phyloP scores from a whole-genome alignment of 2,329 filamentous ascomycete species.

The Chrysoporthe cubensis region DNA sequence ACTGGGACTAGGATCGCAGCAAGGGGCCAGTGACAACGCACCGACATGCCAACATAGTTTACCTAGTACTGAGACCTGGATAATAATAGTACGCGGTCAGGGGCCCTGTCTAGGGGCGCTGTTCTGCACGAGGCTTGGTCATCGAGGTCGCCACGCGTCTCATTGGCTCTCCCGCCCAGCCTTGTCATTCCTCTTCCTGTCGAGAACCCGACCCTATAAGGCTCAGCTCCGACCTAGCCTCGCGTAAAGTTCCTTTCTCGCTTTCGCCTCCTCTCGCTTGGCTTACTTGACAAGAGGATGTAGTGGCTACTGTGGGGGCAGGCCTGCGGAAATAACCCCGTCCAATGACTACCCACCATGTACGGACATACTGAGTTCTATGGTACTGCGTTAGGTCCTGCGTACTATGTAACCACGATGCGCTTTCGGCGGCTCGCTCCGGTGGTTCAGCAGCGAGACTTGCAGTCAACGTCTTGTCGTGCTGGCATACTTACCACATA shows the following conservation, averaged over 20 bases:
- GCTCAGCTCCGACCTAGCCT: not conserved
- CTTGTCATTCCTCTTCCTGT: not conserved
- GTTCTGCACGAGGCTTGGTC: constrained; percentile 3
- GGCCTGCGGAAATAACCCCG: not conserved
- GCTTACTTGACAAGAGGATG: not conserved
- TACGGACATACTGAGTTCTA: too few relatives aligned
- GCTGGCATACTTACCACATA: too few relatives aligned
- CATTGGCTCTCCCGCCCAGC: not conserved
- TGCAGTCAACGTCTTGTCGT: too few relatives aligned
- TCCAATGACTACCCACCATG: too few relatives aligned
- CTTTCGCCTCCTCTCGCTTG: not conserved
- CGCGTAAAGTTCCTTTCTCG: not conserved
- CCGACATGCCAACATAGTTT: not conserved
- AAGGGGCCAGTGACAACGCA: not conserved
- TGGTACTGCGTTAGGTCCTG: too few relatives aligned
- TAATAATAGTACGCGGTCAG: not conserved
- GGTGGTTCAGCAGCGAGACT: too few relatives aligned
- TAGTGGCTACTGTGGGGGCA: not conserved
- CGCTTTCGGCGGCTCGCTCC: too few relatives aligned
- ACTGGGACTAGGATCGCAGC: not conserved
- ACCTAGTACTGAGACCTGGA: too few relatives aligned
- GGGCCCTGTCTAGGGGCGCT: not conserved
- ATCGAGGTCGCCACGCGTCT: constrained; percentile 3
- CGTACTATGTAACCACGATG: too few relatives aligned
- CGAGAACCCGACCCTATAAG: not conserved